Evolutionary conservation across 495 filamentous ascomycete species (phyloP).

Genomic region (Baudoinia panamericana): DNA sequence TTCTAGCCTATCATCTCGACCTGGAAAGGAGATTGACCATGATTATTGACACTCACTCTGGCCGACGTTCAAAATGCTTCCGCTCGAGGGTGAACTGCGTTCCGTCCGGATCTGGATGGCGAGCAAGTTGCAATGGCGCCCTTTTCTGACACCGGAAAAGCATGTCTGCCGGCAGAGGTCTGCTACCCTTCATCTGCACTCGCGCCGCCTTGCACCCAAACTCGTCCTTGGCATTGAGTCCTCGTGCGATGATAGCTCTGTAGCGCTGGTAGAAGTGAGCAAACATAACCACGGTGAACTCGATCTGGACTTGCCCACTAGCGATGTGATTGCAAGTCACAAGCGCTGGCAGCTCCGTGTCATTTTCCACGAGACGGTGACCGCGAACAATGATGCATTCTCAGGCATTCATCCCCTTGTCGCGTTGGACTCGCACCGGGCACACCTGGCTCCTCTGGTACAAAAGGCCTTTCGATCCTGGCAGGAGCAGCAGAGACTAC

Average conservation of each 20-base stretch:
- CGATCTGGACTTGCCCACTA: not conserved
- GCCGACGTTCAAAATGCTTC: too few species aligned
- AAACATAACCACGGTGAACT: not conserved
- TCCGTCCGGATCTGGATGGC: too few species aligned
- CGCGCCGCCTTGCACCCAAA: too few species aligned
- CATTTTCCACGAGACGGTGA: conserved; percentile 71
- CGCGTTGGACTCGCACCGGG: conserved; percentile 60
- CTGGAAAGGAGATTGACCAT: too few species aligned
- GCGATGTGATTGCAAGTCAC: not conserved
- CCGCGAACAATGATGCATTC: conserved; percentile 56
- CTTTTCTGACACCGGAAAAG: too few species aligned
- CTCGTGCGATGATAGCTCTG: conserved; percentile 94
- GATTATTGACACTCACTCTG: too few species aligned
- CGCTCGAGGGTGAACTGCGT: too few species aligned
- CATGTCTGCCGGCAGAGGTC: too few species aligned
- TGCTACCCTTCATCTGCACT: too few species aligned
- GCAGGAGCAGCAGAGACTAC: too few species aligned
- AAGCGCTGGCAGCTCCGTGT: conserved; percentile 26
- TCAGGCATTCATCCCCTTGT: conserved; percentile 66
- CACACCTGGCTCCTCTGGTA: conserved; percentile 52
- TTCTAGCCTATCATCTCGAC: not conserved
- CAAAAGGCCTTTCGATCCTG: conserved; percentile 49
- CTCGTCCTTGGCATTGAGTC: conserved; percentile 72
- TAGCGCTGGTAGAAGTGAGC: conserved; percentile 51
- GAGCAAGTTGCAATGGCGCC: too few species aligned